Evolutionary conservation across 2,329 filamentous ascomycete species (phyloP).

Genomic region (Diaporthe ampelina): DNA sequence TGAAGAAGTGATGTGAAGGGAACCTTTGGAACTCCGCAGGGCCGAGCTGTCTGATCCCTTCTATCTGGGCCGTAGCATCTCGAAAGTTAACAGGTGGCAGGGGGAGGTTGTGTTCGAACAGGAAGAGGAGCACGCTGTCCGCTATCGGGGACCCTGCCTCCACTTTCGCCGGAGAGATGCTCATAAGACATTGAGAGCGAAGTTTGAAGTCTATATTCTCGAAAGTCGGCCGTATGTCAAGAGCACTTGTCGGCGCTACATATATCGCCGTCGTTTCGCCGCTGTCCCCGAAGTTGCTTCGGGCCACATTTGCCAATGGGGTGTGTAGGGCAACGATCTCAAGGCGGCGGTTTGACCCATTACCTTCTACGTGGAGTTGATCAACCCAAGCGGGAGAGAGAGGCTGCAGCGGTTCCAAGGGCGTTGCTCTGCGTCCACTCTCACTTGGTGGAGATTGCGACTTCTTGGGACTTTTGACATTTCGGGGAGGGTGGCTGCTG

Average conservation of each 20-base stretch:
- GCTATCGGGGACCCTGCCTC: slow-evolving; percentile 44
- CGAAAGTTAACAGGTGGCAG: slow-evolving; percentile 50
- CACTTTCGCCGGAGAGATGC: slow-evolving; percentile 52
- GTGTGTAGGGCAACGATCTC: slow-evolving; percentile 63
- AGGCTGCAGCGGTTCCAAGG: slow-evolving; percentile 56
- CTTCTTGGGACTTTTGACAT: slow-evolving; percentile 57
- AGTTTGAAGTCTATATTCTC: slow-evolving; percentile 56
- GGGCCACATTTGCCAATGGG: slow-evolving; percentile 53
- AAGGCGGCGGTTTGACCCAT: slow-evolving; percentile 54
- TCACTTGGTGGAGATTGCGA: slow-evolving; percentile 41
- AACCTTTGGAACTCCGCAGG: slow-evolving; percentile 64
- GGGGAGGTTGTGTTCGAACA: slow-evolving; percentile 67
- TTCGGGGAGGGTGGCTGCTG: slow-evolving; percentile 68
- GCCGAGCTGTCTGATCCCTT: slow-evolving; percentile 57
- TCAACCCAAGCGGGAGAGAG: slow-evolving; percentile 66
- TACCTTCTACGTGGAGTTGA: slow-evolving; percentile 56
- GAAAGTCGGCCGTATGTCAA: slow-evolving; percentile 54
- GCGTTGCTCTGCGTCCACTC: slow-evolving; percentile 46
- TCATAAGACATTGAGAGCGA: slow-evolving; percentile 60
- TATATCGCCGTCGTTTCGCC: slow-evolving; percentile 53
- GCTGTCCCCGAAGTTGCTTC: slow-evolving; percentile 44
- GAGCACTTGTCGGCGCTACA: slow-evolving; percentile 55
- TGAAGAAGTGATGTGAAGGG: slow-evolving; percentile 71
- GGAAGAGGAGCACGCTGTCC: slow-evolving; percentile 63
- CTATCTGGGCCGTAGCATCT: slow-evolving; percentile 51